These are phyloP conservation scores for Euphorbia peplus DNA, from an alignment of 345 rosid genomes.

Conservation along the genomic window DNA sequence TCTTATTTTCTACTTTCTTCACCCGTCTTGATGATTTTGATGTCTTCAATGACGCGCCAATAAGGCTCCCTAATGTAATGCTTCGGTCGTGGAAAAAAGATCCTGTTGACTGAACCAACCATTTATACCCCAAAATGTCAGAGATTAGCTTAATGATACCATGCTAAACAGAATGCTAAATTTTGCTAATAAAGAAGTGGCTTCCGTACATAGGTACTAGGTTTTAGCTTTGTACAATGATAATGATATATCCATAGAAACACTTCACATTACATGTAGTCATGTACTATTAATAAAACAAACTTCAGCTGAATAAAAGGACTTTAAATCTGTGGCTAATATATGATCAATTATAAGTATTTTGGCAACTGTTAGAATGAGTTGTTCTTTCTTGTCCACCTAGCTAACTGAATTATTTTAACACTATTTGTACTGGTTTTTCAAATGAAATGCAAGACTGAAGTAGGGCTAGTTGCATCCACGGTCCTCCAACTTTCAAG, in stretches of 20 bases:
- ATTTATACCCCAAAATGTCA: not conserved
- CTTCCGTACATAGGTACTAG: not conserved
- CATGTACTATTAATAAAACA: not conserved
- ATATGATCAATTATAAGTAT: not conserved
- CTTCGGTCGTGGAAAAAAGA: slow-evolving; percentile 68
- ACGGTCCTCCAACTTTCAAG: no score
- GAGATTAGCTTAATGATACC: slow-evolving; percentile 1
- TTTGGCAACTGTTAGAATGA: not conserved
- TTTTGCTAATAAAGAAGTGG: no score
- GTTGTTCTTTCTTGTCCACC: not conserved
- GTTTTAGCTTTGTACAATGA: not conserved
- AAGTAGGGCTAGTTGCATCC: not conserved
- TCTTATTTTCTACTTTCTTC: slow-evolving; percentile 30
- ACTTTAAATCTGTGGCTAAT: not conserved
- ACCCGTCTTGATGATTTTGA: slow-evolving; percentile 41
- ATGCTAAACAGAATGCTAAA: no score
- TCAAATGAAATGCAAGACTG: not conserved
- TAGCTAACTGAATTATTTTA: no score
- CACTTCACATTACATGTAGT: not conserved
- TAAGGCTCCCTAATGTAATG: slow-evolving; percentile 63
- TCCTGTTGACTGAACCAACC: slow-evolving; percentile 54
- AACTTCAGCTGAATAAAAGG: not conserved
- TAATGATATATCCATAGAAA: not conserved
- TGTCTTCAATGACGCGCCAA: slow-evolving; percentile 38
- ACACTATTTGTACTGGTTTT: not conserved